Conservation (phyloP, 2,329 filamentous ascomycete genomes). For the Daldinia eschscholtzii region DNA sequence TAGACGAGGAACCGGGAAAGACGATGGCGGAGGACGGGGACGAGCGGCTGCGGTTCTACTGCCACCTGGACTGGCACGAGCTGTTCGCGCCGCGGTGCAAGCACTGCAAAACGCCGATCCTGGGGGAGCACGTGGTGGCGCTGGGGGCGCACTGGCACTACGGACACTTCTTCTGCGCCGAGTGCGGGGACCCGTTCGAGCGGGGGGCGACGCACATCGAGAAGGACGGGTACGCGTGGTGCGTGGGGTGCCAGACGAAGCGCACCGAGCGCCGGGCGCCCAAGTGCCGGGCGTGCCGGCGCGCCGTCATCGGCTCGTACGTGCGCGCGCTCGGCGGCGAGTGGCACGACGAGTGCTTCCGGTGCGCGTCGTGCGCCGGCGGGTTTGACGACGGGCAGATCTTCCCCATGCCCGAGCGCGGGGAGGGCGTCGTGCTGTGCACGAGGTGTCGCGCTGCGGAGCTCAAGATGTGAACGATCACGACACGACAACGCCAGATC, state of each 20-base stretch:
- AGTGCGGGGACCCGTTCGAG: constrained; percentile 96
- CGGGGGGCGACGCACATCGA: constrained; percentile 80
- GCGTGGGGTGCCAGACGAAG: constrained; percentile 90
- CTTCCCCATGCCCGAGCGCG: constrained; percentile 69
- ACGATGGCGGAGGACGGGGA: constrained; percentile 80
- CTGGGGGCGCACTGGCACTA: constrained; percentile 97
- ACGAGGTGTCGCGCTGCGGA: constrained; percentile 71
- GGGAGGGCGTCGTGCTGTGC: constrained; percentile 67
- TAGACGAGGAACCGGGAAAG: constrained; percentile 72
- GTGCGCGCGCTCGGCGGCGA: constrained; percentile 89
- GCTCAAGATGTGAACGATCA: constrained; percentile 61
- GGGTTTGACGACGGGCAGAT: constrained; percentile 75
- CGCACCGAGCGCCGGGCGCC: constrained; percentile 88
- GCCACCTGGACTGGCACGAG: constrained; percentile 99
- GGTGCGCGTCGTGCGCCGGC: constrained; percentile 74
- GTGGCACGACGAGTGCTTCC: constrained; percentile 95
- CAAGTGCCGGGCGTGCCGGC: constrained; percentile 87
- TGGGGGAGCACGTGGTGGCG: constrained; percentile 93
- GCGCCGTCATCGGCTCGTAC: constrained; percentile 89
- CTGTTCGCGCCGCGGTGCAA: constrained; percentile 92
- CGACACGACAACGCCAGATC: neutral
- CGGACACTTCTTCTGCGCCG: constrained; percentile 98
- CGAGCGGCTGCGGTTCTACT: constrained; percentile 85
- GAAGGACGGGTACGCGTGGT: constrained; percentile 98
- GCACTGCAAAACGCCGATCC: constrained; percentile 95